These are phyloP conservation scores for Pythium phragmiticola DNA, from an alignment of 352 stramenopile species.

Conservation along the genomic window DNA sequence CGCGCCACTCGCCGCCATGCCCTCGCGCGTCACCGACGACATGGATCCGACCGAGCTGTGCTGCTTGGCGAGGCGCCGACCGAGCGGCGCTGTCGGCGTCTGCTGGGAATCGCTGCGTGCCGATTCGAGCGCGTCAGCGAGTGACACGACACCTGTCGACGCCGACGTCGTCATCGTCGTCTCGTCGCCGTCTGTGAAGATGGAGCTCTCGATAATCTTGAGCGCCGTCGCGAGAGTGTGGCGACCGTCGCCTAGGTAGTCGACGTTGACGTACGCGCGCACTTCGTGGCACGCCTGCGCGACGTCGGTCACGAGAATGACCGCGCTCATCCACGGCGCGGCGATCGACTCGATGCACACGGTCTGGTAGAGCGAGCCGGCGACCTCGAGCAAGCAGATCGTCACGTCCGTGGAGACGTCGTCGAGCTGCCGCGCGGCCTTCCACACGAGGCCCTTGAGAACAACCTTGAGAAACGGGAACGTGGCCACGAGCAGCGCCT, in stretches of 20 bases:
- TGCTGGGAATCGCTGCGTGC: not conserved
- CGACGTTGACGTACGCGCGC: conserved; percentile 5
- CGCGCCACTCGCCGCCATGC: not conserved
- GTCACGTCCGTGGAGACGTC: conserved; percentile 45
- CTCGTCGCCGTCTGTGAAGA: not conserved
- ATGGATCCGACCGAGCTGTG: conserved; percentile 7
- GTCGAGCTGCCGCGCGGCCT: conserved; percentile 31
- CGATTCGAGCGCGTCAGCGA: conserved; percentile 1
- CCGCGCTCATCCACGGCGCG: conserved; percentile 2
- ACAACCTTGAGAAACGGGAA: conserved; percentile 31
- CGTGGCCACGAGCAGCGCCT: conserved; percentile 27
- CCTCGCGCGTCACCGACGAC: not conserved
- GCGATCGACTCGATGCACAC: conserved; percentile 30
- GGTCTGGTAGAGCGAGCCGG: conserved; percentile 33
- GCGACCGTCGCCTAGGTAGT: conserved; percentile 17
- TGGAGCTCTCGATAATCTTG: conserved; percentile 22
- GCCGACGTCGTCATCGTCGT: not conserved
- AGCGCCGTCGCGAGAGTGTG: conserved; percentile 12
- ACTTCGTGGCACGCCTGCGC: conserved; percentile 23
- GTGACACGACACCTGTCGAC: not conserved
- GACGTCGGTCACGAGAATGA: conserved; percentile 22
- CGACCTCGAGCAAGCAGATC: conserved; percentile 41
- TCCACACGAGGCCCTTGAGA: conserved; percentile 32
- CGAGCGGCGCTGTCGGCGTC: not conserved
- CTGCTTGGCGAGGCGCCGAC: not conserved